A percentile compares a stretch with the other conserved stretches of the same genome.
Conservation (phyloP, 108 stramenopile genomes). For the Nitzschia palea region DNA sequence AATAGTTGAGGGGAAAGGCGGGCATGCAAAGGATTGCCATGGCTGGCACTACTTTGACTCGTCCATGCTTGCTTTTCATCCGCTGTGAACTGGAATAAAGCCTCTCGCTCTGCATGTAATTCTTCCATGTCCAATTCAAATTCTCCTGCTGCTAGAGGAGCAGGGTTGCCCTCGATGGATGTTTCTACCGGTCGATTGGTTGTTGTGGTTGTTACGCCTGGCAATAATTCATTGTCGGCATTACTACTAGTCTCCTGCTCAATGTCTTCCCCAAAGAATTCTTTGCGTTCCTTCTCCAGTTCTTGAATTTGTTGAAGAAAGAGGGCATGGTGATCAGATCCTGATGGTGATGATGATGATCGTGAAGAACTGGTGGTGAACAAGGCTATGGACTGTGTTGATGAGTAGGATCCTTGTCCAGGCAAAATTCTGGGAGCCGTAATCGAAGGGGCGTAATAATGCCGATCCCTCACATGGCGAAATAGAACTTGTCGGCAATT, state of each 20-base stretch:
- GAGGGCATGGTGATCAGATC: slow-evolving; percentile 31
- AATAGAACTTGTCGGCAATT: no score
- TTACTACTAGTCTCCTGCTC: no score
- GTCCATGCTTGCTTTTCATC: slow-evolving; percentile 71
- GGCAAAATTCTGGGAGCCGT: no score
- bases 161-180: no score
- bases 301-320: slow-evolving; percentile 42
- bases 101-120: slow-evolving; percentile 59
- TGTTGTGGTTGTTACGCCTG: neutral
- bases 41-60: neutral
- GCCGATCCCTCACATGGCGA: no score
- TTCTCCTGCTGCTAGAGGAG: neutral
- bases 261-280: slow-evolving; percentile 12
- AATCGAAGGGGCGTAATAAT: no score
- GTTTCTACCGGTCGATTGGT: neutral
- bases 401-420: no score
- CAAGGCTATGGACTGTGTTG: no score
- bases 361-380: no score
- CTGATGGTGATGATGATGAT: neutral
- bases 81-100: slow-evolving; percentile 58
- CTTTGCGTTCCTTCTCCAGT: slow-evolving; percentile 22
- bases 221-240: no score
- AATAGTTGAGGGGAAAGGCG: slow-evolving; percentile 16
- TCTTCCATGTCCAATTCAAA: slow-evolving; percentile 40
- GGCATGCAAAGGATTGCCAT: neutral